Evolutionary conservation across 176 grass and related monocot genomes (phyloP), one percentile per base, ranked within the genome.

Genomic region (Paspalum vaginatum): DNA sequence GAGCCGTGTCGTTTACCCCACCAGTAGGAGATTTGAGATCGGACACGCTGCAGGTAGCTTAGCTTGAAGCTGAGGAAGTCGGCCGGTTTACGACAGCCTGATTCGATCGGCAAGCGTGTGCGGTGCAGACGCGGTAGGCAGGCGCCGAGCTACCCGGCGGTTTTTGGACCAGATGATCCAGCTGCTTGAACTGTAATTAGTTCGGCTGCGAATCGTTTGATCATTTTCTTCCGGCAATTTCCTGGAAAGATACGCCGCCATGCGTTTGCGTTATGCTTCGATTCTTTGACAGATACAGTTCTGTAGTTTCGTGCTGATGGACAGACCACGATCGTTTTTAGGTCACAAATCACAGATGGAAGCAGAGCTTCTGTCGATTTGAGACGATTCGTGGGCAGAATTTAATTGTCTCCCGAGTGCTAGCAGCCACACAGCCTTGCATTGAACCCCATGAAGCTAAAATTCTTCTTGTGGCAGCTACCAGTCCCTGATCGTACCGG

Each of bases 31-130:
- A n/a, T 61, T 32, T 41, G 66, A 67, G 42, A 25, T 12, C 41
- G 18, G 72, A n/a, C 65, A 83, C 80, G 48, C 27, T 65, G 66
- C 60, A 61, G 61, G 72, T 32, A 3, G 32, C 8, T 78, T 78
- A 2, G 70, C 87, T 85, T 89, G 38, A 80, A 47, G 82, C 26
- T 64, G 47, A 76, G 63, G 62, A 70, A 80, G 82, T 63, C 77
- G 63, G 64, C 70, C 38, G 50, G 41, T 7, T 61, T 24, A 82
- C 85, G 85, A 46, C 74, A 65, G 46, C 54, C 45, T 55, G 85
- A 61, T 87, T 75, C 78, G 45, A 18, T n/a, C 56, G 7, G 22
- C 47, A 3, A 7, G 45, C 74, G 65, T 85, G 65, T 85, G 52
- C 68, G 54, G 49, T 7, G 16, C n/a, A 6, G 81, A 65, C 46